Evolutionary conservation across 2,329 filamentous ascomycete genomes (phyloP).

Genomic region (Arthrobotrys pseudoclavata): DNA sequence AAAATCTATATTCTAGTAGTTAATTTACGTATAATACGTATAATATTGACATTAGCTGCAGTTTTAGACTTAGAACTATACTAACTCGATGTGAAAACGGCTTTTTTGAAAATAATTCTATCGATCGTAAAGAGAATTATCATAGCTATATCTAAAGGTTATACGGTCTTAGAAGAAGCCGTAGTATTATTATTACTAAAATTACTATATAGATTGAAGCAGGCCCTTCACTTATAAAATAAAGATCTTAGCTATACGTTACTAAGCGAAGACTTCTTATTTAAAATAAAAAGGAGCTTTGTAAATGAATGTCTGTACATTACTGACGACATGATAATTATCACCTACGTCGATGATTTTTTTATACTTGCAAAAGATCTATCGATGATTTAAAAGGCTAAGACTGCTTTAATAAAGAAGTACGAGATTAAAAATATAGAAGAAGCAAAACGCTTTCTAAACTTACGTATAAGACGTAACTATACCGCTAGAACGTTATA

Average conservation of each 20-base stretch:
- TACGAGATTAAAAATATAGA: conserved; percentile 10
- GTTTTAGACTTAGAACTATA: no score
- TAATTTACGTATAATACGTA: conserved; percentile 5
- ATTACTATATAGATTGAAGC: neutral
- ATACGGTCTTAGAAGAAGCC: no score
- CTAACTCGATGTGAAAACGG: conserved; percentile 1
- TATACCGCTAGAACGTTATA: neutral
- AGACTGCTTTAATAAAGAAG: neutral
- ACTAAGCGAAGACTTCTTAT: neutral
- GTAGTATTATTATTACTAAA: neutral
- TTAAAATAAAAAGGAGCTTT: neutral
- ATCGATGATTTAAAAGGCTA: neutral
- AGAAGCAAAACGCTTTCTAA: neutral
- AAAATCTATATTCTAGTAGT: conserved; percentile 1
- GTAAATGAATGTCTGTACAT: neutral
- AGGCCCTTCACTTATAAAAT: neutral
- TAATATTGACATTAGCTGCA: no score
- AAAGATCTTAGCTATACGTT: neutral
- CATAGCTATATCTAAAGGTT: no score
- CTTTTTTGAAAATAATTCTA: no score
- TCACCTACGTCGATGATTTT: neutral
- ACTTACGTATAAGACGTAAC: neutral
- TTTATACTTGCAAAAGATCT: neutral
- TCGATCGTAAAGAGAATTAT: no score
- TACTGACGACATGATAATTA: neutral